Evolutionary conservation across 2,329 filamentous ascomycete species (phyloP).

Genomic region (Aspergillus transmontanensis): DNA sequence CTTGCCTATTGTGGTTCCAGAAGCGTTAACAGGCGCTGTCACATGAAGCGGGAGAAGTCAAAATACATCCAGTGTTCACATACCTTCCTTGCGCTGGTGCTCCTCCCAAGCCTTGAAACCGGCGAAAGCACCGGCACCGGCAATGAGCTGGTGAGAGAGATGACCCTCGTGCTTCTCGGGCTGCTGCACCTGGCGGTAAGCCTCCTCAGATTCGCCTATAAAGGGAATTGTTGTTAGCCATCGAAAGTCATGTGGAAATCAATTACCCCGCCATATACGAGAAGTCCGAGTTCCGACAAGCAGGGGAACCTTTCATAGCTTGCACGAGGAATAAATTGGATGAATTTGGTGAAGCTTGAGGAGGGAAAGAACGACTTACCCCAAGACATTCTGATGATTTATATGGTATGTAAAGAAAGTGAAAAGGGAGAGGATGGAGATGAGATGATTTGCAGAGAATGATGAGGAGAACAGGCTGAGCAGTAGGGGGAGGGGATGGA

Average conservation of each 20-base stretch:
- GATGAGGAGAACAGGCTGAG: neutral
- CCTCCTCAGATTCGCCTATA: conserved; percentile 54
- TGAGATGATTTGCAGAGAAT: neutral
- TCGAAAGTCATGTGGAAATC: neutral
- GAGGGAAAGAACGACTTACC: conserved; percentile 24
- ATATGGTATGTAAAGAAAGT: neutral
- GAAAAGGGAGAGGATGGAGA: conserved; percentile 5
- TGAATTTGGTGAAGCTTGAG: too few species aligned
- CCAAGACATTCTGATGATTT: conserved; percentile 36
- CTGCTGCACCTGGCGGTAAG: conserved; percentile 59
- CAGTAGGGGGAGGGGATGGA: neutral
- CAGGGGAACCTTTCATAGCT: neutral
- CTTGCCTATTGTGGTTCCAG: conserved; percentile 50
- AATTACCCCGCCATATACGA: neutral
- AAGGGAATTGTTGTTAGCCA: conserved; percentile 3
- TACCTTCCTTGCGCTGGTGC: conserved; percentile 69
- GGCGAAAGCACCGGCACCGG: conserved; percentile 74
- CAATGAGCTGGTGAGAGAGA: conserved; percentile 73
- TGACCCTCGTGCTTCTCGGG: conserved; percentile 58
- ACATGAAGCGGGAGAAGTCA: neutral
- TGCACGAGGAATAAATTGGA: neutral
- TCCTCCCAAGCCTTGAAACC: conserved; percentile 82
- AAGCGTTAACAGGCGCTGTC: neutral
- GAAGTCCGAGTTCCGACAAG: neutral
- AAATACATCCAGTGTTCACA: conserved; percentile 17